These are phyloP conservation scores for Endoconidiophora laricicola DNA, from an alignment of 2,329 filamentous ascomycete genomes.

Conservation along the genomic window DNA sequence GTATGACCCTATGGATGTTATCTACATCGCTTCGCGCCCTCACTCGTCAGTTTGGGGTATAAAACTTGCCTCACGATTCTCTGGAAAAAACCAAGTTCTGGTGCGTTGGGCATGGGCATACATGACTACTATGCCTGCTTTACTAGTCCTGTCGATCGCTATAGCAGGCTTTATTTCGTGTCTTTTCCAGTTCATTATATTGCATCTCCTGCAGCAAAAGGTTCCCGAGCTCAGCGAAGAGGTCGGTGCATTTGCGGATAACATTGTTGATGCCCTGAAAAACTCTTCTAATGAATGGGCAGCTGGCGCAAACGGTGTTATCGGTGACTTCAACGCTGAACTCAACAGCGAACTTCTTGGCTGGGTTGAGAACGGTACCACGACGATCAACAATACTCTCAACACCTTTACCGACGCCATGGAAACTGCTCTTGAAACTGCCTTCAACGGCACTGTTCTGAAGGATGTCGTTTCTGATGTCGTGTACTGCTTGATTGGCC, in stretches of 20 bases:
- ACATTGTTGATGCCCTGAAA: conserved; percentile 57
- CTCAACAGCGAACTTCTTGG: conserved; percentile 76
- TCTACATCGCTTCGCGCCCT: conserved; percentile 75
- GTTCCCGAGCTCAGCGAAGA: conserved; percentile 58
- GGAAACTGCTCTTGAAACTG: conserved; percentile 51
- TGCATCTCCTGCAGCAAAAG: conserved; percentile 55
- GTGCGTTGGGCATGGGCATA: conserved; percentile 75
- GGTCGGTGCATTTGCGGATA: conserved; percentile 62
- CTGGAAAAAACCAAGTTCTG: conserved; percentile 48
- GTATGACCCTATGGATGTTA: conserved; percentile 69
- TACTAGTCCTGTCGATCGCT: conserved; percentile 75
- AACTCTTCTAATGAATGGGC: conserved; percentile 65
- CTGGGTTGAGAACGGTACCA: conserved; percentile 73
- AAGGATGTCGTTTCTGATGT: conserved; percentile 63
- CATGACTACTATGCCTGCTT: conserved; percentile 63
- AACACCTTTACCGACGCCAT: conserved; percentile 69
- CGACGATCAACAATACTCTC: conserved; percentile 69
- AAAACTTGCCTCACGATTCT: conserved; percentile 47
- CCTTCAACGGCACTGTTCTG: conserved; percentile 70
- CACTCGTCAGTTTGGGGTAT: conserved; percentile 58
- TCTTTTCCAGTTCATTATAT: conserved; percentile 65
- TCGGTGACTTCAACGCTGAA: conserved; percentile 51
- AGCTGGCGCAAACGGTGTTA: conserved; percentile 54
- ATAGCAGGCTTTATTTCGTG: conserved; percentile 69
- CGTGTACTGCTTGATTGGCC: conserved; percentile 68